Base-by-base conservation (phyloP, 2,329 filamentous ascomycete species). In the Monilinia fructicola region DNA sequence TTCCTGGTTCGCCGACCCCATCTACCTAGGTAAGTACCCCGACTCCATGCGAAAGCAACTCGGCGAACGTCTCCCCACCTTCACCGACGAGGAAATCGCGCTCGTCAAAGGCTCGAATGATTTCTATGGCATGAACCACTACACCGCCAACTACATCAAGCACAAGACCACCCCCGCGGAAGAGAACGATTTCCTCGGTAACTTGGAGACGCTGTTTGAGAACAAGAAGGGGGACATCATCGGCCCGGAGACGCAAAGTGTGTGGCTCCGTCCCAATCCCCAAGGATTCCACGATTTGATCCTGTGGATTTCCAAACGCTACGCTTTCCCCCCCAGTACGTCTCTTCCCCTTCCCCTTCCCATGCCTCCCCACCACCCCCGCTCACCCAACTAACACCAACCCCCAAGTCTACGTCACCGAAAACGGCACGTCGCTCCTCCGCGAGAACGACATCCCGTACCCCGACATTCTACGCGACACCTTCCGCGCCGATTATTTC, bases 121-220 rank as follows among this genome's bases (percentile, higher is more conserved):
- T 81, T 96, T 96, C 79, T 96, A 96, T 78, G 92, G 91, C 77
- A 94, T 94, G 91, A 96, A 96, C 82, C 90, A 93, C 82, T 96
- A 96, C 82, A 93, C 91, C 61, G 90, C 91, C 75, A 91, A 95
- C 82, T 96, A 91, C 80, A 88, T 96, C 80, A 88, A 87, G 77
- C 88, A 93, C 79, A 86, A 87, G 74, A 83, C 84, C 10, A 84
- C 83, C 9, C 79, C 83, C 58, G 79, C 90, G 0, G 82, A 85
- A 1, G 80, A 81, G 4, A 83, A 90, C 61, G 92, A 96, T 79
- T 87, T 87, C 78, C 80, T 86, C 16, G 92, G 92, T 64, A 90
- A 96, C 77, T 80, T 96, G 46, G 90, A 95, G 73, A 83, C 87
- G 2, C 82, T 89, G 52, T 86, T 90, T 71, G 83, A 87, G 76